Conservation (phyloP, 352 stramenopile species). For the Thraustochytrium sp. region DNA sequence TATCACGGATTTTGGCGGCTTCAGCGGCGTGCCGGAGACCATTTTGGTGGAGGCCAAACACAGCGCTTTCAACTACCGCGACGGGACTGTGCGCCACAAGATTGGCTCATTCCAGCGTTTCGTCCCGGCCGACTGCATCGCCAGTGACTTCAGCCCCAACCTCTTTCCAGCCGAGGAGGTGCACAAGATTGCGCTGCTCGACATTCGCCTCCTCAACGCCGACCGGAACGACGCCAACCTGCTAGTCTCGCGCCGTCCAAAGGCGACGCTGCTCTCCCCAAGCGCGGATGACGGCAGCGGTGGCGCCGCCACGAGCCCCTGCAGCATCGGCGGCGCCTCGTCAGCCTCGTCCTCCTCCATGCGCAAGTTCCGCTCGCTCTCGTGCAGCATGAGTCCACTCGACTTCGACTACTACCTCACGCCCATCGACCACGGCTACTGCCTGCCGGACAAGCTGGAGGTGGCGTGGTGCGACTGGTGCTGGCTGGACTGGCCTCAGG, state of each 20-base stretch:
- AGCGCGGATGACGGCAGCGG: too few relatives aligned
- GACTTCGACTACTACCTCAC: constrained; percentile 78
- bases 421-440: constrained; percentile 99
- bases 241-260: constrained; percentile 72
- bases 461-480: constrained; percentile 63
- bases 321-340: too few relatives aligned
- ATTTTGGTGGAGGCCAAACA: constrained; percentile 71
- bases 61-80: constrained; percentile 62
- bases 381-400: not conserved
- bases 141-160: constrained; percentile 17
- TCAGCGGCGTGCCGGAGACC: constrained; percentile 72
- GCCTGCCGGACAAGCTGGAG: constrained; percentile 85
- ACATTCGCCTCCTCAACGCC: constrained; percentile 96
- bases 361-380: not conserved
- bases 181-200: constrained; percentile 96
- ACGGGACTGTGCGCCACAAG: constrained; percentile 72
- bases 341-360: not conserved
- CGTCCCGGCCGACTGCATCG: constrained; percentile 68
- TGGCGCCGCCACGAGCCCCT: too few relatives aligned
- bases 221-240: constrained; percentile 97
- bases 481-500: constrained; percentile 66
- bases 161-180: constrained; percentile 62
- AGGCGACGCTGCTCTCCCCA: constrained; percentile 45
- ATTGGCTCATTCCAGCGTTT: constrained; percentile 95
- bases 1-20: constrained; percentile 79